Percentiles rank a stretch among this genome's conserved stretches.
These are phyloP conservation scores for Solanum lignicaule DNA, from an alignment of 257 asterid species.

Conservation along the genomic window DNA sequence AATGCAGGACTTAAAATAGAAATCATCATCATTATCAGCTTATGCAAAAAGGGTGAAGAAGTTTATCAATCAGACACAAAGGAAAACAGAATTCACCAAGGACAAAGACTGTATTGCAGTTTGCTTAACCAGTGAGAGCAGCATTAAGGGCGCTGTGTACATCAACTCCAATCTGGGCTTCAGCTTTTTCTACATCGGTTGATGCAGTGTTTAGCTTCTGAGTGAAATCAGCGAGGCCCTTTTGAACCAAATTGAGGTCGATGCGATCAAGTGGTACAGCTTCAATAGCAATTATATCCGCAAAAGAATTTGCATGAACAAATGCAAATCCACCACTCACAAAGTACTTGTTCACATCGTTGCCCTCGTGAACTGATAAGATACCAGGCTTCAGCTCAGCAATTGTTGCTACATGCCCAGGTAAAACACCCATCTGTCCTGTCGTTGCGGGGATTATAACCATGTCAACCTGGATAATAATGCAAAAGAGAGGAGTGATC, in stretches of 20 bases:
- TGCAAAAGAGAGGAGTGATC: not conserved
- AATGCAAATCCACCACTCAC: slow-evolving; percentile 78
- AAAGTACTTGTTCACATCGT: slow-evolving; percentile 53
- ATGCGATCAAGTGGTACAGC: slow-evolving; percentile 64
- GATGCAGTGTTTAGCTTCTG: slow-evolving; percentile 70
- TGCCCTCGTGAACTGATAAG: slow-evolving; percentile 69
- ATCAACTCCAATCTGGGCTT: slow-evolving; percentile 80
- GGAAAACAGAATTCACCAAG: not conserved
- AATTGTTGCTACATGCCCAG: slow-evolving; percentile 83
- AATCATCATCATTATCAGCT: not conserved
- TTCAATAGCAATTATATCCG: slow-evolving; percentile 68
- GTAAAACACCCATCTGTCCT: slow-evolving; percentile 92
- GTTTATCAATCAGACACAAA: not conserved
- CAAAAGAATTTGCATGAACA: slow-evolving; percentile 64
- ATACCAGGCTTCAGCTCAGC: slow-evolving; percentile 85
- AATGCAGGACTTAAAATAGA: not conserved
- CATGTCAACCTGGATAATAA: slow-evolving; percentile 69
- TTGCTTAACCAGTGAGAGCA: slow-evolving; percentile 58
- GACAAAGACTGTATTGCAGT: not conserved
- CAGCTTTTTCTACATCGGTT: slow-evolving; percentile 78
- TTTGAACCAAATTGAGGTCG: slow-evolving; percentile 57
- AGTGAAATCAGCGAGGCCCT: slow-evolving; percentile 61
- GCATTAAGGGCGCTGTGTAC: slow-evolving; percentile 88
- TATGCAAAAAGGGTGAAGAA: not conserved
- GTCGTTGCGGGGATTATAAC: slow-evolving; percentile 78